Evolutionary conservation across 495 filamentous ascomycete species (phyloP), one percentile per base, ranked within the genome.

Genomic region (Podospora comata): DNA sequence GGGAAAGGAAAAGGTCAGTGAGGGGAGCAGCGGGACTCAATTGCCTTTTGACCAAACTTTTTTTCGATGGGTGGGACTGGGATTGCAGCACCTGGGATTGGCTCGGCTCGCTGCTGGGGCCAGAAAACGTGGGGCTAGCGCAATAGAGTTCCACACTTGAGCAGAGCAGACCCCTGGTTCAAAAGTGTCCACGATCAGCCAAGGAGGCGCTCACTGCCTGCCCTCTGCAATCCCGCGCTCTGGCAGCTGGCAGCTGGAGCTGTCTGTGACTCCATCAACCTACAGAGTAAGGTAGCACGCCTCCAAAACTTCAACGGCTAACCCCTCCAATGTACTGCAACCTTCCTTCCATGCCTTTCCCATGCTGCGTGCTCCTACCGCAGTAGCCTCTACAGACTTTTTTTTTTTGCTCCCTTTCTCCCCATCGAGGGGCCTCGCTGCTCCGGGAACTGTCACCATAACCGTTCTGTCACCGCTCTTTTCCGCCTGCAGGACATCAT

Each of bases 31-130:
- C 73, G 73, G 77, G 74, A 76, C 71, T 74, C 65, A 74, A 72
- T 20, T 27, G 65, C 70, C 62, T 76, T 74, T 73, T 73, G 70
- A 75, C 75, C 70, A 74, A 71, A 74, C 74, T 75, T 79, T 78
- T 78, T 76, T 76, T 69, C 65, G 71, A 68, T 71, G 67, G 69
- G 69, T 54, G 67, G 68, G 61, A 63, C 59, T 55, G 48, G 55
- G 60, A 32, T 65, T 39, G 65, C 61, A 63, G 20, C 19, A 32
- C 28, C 6, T 63, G 32, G 16, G 61, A 63, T 63, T 63, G 61
- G 61, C 32, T 63, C 60, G 67, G 58, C 62, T 62, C 68, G 64
- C 54, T 56, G 20, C 34, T 65, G 39, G 62, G 23, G 62, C 30
- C 48, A 58, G 48, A 64, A 65, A 39, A 63, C 30, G 68, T 67